Base-by-base conservation (phyloP, 352 stramenopile species). In the Globisporangium apiculatum region DNA sequence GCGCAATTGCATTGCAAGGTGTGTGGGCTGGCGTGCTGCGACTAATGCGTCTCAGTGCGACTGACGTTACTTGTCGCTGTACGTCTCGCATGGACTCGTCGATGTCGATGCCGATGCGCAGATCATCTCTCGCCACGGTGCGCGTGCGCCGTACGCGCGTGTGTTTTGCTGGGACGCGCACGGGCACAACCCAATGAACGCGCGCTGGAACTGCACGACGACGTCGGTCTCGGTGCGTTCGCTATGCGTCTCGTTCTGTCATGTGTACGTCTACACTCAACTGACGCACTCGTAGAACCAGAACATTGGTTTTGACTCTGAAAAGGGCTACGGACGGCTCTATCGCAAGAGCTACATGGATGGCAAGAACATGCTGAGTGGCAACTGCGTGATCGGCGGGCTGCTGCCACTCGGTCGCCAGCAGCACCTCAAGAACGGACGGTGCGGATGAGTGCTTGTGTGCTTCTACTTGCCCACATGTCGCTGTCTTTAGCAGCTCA, bases 291-390 rank as follows among this genome's bases (percentile, higher is more conserved):
- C 56, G 18, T 47, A 94, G 84, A 89, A 80, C 9, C 82, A 91
- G 66, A 72, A 92, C 42, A 85, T 92, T 57, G 80, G 70, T 35
- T 69, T 63, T 35, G 69, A 81, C 14, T 51, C 66, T 24, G n/a
- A 64, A 0, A 76, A 66, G 50, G 84, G 79, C 0, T 92, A 79
- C 48, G 84, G 84, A 3, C 77, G 85, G 3, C 60, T 94, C 62
- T 94, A 92, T 63, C 69, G 70, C 56, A 94, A 94, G 63, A 72
- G 68, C 24, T 94, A 93, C 67, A 69, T 91, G 60, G 62, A 83
- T 37, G 72, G 79, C 12, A 66, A 77, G 66, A 94, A 94, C 58
- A 89, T 89, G 48, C 70, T 94, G 37, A 77, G 73, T 12, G 85
- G 85, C 41, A 76, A 83, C 54, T 94, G 85, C 50, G 59, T 86